Evolutionary conservation across 2,329 filamentous ascomycete species (phyloP), one percentile per base, ranked within the genome.

Genomic region (Lasiodiplodia theobromae): DNA sequence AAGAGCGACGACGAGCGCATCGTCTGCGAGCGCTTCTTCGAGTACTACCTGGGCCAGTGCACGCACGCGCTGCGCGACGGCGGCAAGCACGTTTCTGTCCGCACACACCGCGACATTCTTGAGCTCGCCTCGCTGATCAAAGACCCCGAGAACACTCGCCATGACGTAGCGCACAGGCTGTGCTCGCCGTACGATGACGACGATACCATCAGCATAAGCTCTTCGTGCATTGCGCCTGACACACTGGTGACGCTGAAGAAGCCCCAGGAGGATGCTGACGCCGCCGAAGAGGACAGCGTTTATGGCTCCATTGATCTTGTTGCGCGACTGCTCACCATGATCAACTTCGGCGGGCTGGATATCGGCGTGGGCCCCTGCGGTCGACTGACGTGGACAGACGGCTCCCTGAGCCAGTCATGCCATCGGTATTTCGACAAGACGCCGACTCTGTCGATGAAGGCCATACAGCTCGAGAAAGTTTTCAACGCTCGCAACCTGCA

Each of bases 401-500:
- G 62, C 31, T 38, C 62, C 21, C 49, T 65, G 38, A 25, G 63
- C 21, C 5, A 21, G 16, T 47, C 37, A 14, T 14, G 54, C 16
- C n/a, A 23, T 37, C 16, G 40, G 8, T 47, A 56, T 40, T 66
- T 66, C 37, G 51, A 56, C 51, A 56, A 56, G 49, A 54, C 34
- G 23, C 63, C 49, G 12, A 47, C 37, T 11, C 37, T 66, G 38
- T 34, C 63, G 6, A 56, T 54, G 63, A 56, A 66, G 23, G 23
- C 34, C 8, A 23, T 67, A 12, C 51, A 58, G 53, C 54, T 10
- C 68, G 69, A n/a, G 38, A 54, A 68, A 8, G 47, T 66, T 0
- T 74, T 76, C 65, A 74, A 67, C 23, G 73, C 73, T 2, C 28
- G 16, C 12, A 73, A 72, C 34, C 57, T 76, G n/a, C 62, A 63